A percentile compares a stretch with the other conserved stretches of the same genome.
Evolutionary conservation across 176 grass and related monocot genomes (phyloP).

Genomic region (maize (Zea mays)): DNA sequence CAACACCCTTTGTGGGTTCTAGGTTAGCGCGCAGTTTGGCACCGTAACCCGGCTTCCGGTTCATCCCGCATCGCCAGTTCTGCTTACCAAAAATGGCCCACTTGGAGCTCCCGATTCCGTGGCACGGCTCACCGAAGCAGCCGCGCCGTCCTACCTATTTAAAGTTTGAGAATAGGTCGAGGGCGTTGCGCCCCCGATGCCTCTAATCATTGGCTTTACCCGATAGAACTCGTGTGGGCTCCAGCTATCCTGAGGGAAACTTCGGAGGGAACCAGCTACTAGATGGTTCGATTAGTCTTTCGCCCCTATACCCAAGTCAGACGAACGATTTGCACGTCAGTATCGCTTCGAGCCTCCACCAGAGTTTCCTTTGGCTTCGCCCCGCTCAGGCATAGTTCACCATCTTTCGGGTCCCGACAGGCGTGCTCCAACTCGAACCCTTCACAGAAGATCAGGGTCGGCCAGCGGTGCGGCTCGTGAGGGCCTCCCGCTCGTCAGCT

Average conservation of each 20-base stretch:
- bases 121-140: too few species aligned
- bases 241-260: too few species aligned
- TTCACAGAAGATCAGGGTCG: constrained; percentile 54
- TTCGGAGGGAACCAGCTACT: constrained; percentile 88
- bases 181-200: too few species aligned
- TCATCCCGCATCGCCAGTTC: constrained; percentile 76
- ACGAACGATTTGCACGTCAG: constrained; percentile 81
- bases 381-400: constrained; percentile 80
- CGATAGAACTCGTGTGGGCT: too few species aligned
- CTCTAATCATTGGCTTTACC: too few species aligned
- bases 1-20: constrained; percentile 57
- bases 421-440: constrained; percentile 77
- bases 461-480: background rate
- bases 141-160: too few species aligned
- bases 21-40: constrained; percentile 62
- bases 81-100: too few species aligned
- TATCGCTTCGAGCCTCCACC: constrained; percentile 82
- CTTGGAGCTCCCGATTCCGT: too few species aligned
- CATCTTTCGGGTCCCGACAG: constrained; percentile 84
- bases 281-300: constrained; percentile 97
- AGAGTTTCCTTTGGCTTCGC: constrained; percentile 82
- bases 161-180: too few species aligned
- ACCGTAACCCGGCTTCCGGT: constrained; percentile 61
- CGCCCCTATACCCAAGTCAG: constrained; percentile 88
- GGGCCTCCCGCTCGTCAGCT: background rate